Evolutionary conservation across 441 rosid genomes (phyloP), one percentile per base, ranked within the genome.

Genomic region (Croton setiger): DNA sequence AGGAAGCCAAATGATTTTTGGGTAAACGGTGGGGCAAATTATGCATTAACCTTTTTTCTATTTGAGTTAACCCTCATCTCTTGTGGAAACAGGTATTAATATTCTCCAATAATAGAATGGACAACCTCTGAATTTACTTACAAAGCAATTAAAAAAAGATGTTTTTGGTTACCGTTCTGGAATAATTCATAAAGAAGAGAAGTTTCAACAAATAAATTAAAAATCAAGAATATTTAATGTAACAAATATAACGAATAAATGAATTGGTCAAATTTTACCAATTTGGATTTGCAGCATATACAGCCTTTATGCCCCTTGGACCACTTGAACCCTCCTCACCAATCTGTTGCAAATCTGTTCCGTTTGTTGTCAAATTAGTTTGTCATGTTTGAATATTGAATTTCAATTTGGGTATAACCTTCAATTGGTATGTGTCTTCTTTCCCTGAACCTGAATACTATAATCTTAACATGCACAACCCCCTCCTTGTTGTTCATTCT

Each of bases 391-490:
- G 7, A 39, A 39, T 58, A 27, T 20, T 55, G 27, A 48, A 75
- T 64, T 59, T 71, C n/a, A 15, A 62, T 27, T 27, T 21, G 49
- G 12, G 35, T 64, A 27, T 64, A 49, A 54, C 52, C 35, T 51
- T 60, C 58, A 13, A 15, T 14, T 60, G 2, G 31, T 37, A 18
- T 12, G 1, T 54, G n/a, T 33, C 11, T 69, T 41, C 35, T 7
- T 27, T 27, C 31, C 31, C 31, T 27, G 31, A 27, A 27, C 52
- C 52, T 18, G 5, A 41, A 11, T 48, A 44, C 54, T 33, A 3
- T 47, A 59, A 36, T 49, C 48, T 49, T 69, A 91, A 77, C 93
- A 91, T 17, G 95, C 74, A 61, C 97, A 91, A 36, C 91, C 95
- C 71, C 90, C 92, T 5, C 90, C 78, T 76, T 87, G 86, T 73